Evolutionary conservation across 1,139 yeast species (phyloP), one percentile per base, ranked within the genome.

Genomic region (Blastobotrys ciferrii): DNA sequence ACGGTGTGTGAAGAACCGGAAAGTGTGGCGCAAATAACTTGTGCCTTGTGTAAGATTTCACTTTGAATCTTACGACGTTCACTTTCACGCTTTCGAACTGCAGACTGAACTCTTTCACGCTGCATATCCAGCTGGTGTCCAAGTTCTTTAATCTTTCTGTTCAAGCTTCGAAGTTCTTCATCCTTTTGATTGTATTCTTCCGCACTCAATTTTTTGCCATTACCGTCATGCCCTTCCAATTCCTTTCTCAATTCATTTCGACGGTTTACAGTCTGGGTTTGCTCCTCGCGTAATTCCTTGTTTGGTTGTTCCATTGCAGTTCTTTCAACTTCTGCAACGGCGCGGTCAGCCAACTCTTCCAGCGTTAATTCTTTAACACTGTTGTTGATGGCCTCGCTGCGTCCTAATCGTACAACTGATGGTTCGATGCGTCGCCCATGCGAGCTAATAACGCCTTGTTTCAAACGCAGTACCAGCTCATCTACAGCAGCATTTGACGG

Each of bases 401-500:
- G 73, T 42, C 99, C 98, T 38, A 94, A 70, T 59, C 98, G 80
- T n/a, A 94, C 95, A 11, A 92, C 78, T 35, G 75, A 77, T 0
- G 96, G 95, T 1, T 69, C 68, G 55, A 81, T 77, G 1, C 62
- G 58, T n/a, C 71, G 69, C 1, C 96, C 96, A 19, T 72, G 69
- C 2, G 77, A 66, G 6, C 64, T 62, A 51, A 69, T 67, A 2
- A 91, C 82, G 2, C 97, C 97, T 30, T 73, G 75, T 57, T 86
- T 81, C 52, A 94, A 71, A 65, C 99, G 83, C 18, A 91, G 60
- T n/a, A 91, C 95, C 57, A 94, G 74, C 63, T 94, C 98, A 70
- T 94, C 99, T 5, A 94, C 97, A 7, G 99, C 99, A 0, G 99
- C 99, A 70, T 94, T 94, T 65, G 97, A 88, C 2, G 99, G 99